These are phyloP conservation scores for Gonapodya sp. DNA, from an alignment of 192 early-diverging fungal species.

Conservation along the genomic window DNA sequence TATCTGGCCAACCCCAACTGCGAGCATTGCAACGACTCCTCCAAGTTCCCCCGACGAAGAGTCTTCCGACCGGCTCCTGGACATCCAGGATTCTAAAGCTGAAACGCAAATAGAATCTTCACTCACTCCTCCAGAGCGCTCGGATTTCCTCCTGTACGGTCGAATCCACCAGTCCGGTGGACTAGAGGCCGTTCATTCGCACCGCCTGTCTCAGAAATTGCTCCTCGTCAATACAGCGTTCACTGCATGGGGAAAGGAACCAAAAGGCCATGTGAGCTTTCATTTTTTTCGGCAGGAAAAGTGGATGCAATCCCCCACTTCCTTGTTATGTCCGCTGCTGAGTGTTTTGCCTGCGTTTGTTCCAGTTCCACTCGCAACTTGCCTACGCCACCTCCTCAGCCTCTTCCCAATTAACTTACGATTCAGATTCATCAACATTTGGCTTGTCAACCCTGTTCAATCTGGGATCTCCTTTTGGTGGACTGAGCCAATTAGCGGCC, in stretches of 20 bases:
- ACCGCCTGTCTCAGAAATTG: background rate
- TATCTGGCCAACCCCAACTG: too few species aligned
- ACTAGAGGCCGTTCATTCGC: background rate
- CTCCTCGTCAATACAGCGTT: background rate
- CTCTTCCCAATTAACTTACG: background rate
- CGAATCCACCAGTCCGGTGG: background rate
- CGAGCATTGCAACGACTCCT: background rate
- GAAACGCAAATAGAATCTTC: background rate
- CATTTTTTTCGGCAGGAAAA: too few species aligned
- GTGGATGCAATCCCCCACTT: too few species aligned
- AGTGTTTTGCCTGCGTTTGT: background rate
- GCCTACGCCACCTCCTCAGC: background rate
- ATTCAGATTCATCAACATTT: background rate
- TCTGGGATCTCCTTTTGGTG: background rate
- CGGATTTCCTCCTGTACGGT: background rate
- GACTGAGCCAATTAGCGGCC: constrained; percentile 16
- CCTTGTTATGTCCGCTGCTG: background rate
- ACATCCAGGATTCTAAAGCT: too few species aligned
- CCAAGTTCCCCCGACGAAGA: background rate
- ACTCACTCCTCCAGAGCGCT: background rate
- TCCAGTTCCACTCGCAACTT: background rate
- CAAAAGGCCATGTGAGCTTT: background rate
- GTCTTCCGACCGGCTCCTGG: background rate
- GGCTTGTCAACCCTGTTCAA: background rate
- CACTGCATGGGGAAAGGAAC: background rate